Evolutionary conservation across 2,329 filamentous ascomycete genomes (phyloP).

Genomic region (Ceratocystiopsis brevicomis): DNA sequence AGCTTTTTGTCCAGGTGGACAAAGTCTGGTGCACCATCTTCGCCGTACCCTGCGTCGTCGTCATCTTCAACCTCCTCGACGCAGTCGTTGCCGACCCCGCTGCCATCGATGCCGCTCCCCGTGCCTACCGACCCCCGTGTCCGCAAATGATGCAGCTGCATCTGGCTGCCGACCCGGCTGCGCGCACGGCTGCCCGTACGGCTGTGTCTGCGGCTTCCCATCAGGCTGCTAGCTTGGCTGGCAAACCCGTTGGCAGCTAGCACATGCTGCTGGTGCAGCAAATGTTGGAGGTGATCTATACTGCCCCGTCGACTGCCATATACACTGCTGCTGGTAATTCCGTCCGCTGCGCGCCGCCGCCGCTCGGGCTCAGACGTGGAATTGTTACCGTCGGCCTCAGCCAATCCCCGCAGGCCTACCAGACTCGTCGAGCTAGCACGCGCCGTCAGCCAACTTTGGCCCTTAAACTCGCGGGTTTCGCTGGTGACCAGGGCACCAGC

Average conservation of each 20-base stretch:
- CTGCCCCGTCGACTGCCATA: constrained; percentile 21
- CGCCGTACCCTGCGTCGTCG: constrained; percentile 18
- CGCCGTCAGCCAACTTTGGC: constrained; percentile 49
- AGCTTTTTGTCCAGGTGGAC: constrained; percentile 41
- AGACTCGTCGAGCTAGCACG: constrained; percentile 46
- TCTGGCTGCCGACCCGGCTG: constrained; percentile 25
- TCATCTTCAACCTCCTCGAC: constrained; percentile 16
- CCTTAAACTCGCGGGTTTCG: constrained; percentile 46
- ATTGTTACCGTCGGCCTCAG: constrained; percentile 25
- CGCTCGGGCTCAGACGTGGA: constrained; percentile 30
- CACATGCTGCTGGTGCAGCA: constrained; percentile 18
- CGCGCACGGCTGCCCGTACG: constrained; percentile 27
- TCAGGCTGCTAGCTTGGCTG: constrained; percentile 29
- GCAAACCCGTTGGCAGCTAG: constrained; percentile 6
- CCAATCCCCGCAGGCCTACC: constrained; percentile 24
- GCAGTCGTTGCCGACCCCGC: background rate
- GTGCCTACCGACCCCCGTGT: no score
- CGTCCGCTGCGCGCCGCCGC: constrained; percentile 8
- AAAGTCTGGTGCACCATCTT: constrained; percentile 40
- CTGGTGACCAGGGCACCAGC: constrained; percentile 42
- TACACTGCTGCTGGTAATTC: constrained; percentile 20
- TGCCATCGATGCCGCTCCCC: no score
- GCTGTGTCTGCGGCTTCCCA: constrained; percentile 27
- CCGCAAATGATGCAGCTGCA: constrained; percentile 14
- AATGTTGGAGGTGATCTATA: constrained; percentile 15